Base-by-base conservation (phyloP, 2,329 filamentous ascomycete genomes). In the Pseudopyricularia javanii region DNA sequence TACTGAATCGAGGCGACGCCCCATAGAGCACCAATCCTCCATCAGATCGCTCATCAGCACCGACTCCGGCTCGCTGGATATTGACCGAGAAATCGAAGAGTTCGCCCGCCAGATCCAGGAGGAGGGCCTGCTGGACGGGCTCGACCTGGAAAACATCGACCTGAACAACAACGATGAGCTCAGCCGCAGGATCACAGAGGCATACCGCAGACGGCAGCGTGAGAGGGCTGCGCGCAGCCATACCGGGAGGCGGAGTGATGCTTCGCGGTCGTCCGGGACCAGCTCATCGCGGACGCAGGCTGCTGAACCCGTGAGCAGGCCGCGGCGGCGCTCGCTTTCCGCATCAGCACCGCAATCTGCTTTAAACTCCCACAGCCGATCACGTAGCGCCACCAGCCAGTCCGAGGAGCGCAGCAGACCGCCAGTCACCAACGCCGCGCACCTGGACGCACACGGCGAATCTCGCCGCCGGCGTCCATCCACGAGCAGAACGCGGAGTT, bases 21-120 rank as follows among this genome's bases (percentile, higher is more conserved):
- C 83, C 51, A 75, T 96, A 49, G 89, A 93, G 63, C 91, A 96
- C 63, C 91, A 97, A 70, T 85, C 89, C 1, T 95, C 90, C 54
- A 71, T 97, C 57, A 76, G 91, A 52, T 95, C 88, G 9, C 70
- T 97, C 55, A 82, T 97, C 55, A 91, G 88, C 62, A 79, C 84
- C 4, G 87, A 86, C 0, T 86, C 91, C 56, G 87, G 87, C 59
- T 82, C 85, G 47, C 78, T 82, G 20, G 86, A 91, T 58, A 84
- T 95, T 60, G 86, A 95, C 64, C 82, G 86, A 55, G 90, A 95
- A 64, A 94, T 96, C 55, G 80, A 93, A 59, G 89, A 93, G 55
- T 94, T 96, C 60, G 79, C 94, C 59, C 80, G 88, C 45, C 89
- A 95, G 63, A 95, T 67, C 30, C 63, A 66, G 53, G 64, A 66